Base-by-base conservation (phyloP, 192 early-diverging fungal species). In the Backusella macrospora region DNA sequence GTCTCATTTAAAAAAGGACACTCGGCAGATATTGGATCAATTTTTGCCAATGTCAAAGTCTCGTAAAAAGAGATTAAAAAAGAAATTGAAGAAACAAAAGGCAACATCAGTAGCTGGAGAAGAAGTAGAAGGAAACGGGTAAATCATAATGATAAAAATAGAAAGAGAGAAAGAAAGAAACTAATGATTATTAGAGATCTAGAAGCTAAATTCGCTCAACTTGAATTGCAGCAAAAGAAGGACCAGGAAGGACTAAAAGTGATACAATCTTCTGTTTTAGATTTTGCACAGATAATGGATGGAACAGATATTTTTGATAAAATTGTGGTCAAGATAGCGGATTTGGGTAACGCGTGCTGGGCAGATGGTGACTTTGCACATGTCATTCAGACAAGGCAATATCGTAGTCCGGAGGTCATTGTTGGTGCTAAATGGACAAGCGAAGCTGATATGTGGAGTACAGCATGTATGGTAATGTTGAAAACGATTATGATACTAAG, bases 271-370 rank as follows among this genome's bases (percentile, higher is more conserved):
- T 21, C 45, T 1, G 55, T 47, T 21, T 38, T 73, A n/a, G 72
- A 73, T 37, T 65, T 65, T 49, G 34, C 62, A 18, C 10, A 12
- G 21, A 13, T 62, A 62, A 62, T 14, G 42, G 45, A 48, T 38
- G 23, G 23, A 29, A 46, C 21, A 40, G 43, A 76, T 43, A 62
- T 62, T 6, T 52, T 76, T 38, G 64, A 76, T 59, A 42, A 74
- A 52, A 85, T 93, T 34, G 82, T 88, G 29, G 93, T 98, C 73
- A 97, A 97, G 81, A 93, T 98, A 77, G 95, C 95, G 15, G 96
- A 98, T 82, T 83, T 98, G 13, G 96, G 96, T n/a, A 98, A 98
- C 80, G 94, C 96, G 12, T 96, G 95, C 66, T 96, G 96, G 94
- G 89, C 90, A 0, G 86, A 96, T 76, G 92, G 95, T 76, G 96